Percentiles rank a stretch among this genome's conserved stretches.
Evolutionary conservation across 1,284 basidiomycete genomes (phyloP).

Genomic region (Pholiota adiposa): DNA sequence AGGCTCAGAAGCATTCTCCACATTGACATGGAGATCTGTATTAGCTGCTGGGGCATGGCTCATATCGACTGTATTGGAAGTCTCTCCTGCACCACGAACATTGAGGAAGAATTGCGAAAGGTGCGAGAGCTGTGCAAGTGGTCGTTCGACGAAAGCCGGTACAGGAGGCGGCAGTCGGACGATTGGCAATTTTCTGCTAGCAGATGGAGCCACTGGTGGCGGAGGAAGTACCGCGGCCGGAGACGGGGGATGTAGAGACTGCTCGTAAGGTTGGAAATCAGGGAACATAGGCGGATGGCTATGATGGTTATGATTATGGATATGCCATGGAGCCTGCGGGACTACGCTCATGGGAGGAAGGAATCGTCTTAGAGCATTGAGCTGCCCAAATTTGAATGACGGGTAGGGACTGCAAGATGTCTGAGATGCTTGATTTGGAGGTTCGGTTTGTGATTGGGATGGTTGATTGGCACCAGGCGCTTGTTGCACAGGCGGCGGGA

Average conservation of each 20-base stretch:
- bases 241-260: too few species aligned
- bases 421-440: constrained; percentile 21
- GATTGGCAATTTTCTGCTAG: neutral
- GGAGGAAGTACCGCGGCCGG: too few species aligned
- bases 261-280: too few species aligned
- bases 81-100: neutral
- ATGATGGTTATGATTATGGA: neutral
- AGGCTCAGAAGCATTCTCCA: neutral
- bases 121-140: constrained; percentile 9
- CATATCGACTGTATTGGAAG: neutral
- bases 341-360: neutral
- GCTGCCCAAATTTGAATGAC: neutral
- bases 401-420: neutral
- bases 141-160: constrained; percentile 22
- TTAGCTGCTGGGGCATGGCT: neutral
- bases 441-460: neutral
- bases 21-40: neutral
- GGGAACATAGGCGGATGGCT: neutral
- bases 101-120: constrained; percentile 18
- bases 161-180: constrained; percentile 4
- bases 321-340: neutral
- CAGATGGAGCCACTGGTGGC: too few species aligned
- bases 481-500: constrained; percentile 30
- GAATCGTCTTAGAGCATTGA: neutral
- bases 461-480: neutral